phyloP scores from a whole-genome alignment of 108 stramenopile genomes.

The Asterionellopsis glacialis region DNA sequence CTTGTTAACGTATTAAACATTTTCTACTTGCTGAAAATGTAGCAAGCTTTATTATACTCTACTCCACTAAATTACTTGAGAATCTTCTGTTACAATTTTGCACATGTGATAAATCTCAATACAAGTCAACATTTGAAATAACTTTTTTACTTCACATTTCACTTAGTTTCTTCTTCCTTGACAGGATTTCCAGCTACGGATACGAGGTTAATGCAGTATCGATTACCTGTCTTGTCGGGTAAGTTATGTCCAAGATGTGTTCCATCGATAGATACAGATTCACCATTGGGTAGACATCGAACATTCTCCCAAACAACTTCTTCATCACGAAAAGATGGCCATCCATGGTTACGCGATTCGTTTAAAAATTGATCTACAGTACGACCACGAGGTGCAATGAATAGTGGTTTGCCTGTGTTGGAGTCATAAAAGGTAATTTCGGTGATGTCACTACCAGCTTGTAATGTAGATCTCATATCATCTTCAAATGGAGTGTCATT shows the following conservation, averaged over 20 bases:
- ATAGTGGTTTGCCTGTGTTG: constrained; percentile 78
- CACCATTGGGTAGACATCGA: constrained; percentile 71
- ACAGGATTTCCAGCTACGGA: constrained; percentile 76
- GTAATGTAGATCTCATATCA: no score
- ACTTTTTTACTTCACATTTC: neutral
- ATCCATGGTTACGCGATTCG: constrained; percentile 73
- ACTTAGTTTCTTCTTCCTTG: neutral
- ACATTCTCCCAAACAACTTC: constrained; percentile 75
- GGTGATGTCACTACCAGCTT: neutral
- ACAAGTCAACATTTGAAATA: neutral
- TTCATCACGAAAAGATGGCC: constrained; percentile 55
- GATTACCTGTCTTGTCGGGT: constrained; percentile 68
- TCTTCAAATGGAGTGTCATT: constrained; percentile 45
- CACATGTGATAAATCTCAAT: neutral
- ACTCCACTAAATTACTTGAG: no score
- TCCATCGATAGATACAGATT: constrained; percentile 58
- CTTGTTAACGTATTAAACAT: no score
- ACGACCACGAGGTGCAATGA: constrained; percentile 56
- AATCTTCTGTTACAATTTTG: no score
- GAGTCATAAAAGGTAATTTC: constrained; percentile 78
- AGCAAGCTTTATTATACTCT: no score
- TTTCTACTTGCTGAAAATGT: no score
- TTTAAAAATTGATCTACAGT: constrained; percentile 60
- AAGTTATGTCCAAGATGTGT: constrained; percentile 72
- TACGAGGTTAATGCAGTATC: constrained; percentile 92